Conservation (phyloP, 1,284 basidiomycete species). For the Cutaneotrichosporon sp. region DNA sequence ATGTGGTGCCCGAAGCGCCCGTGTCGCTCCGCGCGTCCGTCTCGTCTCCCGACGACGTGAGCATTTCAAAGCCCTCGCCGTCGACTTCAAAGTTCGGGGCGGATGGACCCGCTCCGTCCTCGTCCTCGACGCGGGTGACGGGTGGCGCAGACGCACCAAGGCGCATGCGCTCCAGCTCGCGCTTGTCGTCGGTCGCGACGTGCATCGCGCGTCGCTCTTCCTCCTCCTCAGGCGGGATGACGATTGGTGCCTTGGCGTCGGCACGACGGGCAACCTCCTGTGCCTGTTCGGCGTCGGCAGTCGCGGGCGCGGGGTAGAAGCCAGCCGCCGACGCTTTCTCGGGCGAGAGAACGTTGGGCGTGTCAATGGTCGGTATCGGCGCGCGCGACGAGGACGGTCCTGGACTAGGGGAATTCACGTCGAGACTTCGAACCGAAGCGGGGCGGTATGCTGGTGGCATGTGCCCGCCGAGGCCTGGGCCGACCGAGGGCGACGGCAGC, state of each 20-base stretch:
- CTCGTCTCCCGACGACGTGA: constrained; percentile 6
- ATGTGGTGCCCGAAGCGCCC: not conserved
- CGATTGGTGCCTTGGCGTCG: constrained; percentile 41
- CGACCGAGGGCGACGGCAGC: not conserved
- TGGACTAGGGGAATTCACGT: not conserved
- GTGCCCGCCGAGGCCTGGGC: constrained; percentile 18
- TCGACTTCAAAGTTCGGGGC: constrained; percentile 50
- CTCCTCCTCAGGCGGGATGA: constrained; percentile 15
- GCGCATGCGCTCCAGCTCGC: constrained; percentile 45
- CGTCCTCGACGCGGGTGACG: constrained; percentile 20
- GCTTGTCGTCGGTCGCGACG: constrained; percentile 53
- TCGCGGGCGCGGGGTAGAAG: constrained; percentile 52
- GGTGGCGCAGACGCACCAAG: constrained; percentile 46
- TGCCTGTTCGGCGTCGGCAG: constrained; percentile 47
- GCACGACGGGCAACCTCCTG: constrained; percentile 40
- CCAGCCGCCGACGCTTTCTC: constrained; percentile 48
- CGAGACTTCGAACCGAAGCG: constrained; percentile 39
- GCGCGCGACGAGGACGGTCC: constrained; percentile 16
- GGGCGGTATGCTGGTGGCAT: constrained; percentile 51
- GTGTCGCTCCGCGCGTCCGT: constrained; percentile 6
- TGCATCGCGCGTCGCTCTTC: constrained; percentile 30
- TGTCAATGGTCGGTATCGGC: not conserved
- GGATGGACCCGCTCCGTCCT: constrained; percentile 19
- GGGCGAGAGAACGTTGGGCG: constrained; percentile 13
- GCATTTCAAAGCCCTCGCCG: constrained; percentile 46